Evolutionary conservation across 164 flowering plant genomes (phyloP).

Genomic region (Tinospora cordifolia): DNA sequence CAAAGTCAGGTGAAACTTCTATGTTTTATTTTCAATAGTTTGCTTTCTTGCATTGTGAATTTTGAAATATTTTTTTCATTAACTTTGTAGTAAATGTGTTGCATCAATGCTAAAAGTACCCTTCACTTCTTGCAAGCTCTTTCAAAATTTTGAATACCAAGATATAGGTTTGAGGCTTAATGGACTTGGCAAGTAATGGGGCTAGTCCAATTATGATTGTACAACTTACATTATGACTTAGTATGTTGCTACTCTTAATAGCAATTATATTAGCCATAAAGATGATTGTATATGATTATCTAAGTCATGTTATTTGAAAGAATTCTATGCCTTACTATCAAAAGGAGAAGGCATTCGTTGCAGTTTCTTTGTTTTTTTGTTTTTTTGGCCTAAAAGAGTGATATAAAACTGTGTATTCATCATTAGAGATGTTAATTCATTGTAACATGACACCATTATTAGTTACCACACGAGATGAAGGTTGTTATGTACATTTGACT

Average conservation of each 20-base stretch:
- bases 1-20: slow-evolving; percentile 53
- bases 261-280: background rate
- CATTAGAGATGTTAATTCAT: no score
- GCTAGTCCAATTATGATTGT: background rate
- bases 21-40: background rate
- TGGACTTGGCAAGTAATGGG: background rate
- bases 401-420: no score
- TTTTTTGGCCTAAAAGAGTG: no score
- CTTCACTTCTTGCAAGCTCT: background rate
- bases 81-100: background rate
- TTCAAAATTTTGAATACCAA: background rate
- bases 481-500: no score
- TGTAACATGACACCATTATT: no score
- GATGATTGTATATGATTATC: no score
- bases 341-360: no score
- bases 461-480: no score
- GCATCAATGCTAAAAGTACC: background rate
- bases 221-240: background rate
- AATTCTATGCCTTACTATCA: no score
- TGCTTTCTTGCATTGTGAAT: background rate
- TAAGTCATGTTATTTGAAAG: no score
- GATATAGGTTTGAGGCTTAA: background rate
- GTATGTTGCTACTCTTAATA: background rate
- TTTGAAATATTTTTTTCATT: background rate
- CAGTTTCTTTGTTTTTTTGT: no score